Conservation (phyloP, 768 basidiomycete genomes). For the Podaxis sp. region DNA sequence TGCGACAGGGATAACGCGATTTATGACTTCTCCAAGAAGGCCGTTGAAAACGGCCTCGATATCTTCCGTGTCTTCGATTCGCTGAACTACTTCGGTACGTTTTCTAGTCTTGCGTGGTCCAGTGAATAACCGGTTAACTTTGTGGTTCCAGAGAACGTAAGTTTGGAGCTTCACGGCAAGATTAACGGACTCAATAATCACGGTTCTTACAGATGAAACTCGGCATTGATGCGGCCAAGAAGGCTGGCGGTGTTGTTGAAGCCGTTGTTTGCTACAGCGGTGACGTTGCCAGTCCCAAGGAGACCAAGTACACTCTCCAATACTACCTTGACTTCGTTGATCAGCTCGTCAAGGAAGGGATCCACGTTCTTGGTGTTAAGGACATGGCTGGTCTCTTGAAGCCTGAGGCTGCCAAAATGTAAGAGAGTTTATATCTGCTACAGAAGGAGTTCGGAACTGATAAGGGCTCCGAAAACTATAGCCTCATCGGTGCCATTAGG, state of each 20-base stretch:
- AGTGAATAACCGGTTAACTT: conserved; percentile 5
- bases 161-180: conserved; percentile 22
- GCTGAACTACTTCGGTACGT: conserved; percentile 93
- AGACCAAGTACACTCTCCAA: conserved; percentile 94
- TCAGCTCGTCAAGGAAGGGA: conserved; percentile 89
- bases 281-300: conserved; percentile 91
- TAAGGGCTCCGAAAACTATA: conserved; percentile 27
- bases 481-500: conserved; percentile 92
- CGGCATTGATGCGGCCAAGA: conserved; percentile 99
- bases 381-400: conserved; percentile 99
- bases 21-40: conserved; percentile 99
- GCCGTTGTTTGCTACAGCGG: conserved; percentile 98
- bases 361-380: conserved; percentile 97
- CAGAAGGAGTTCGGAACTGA: background rate
- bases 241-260: conserved; percentile 97
- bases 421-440: conserved; percentile 26
- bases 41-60: conserved; percentile 98
- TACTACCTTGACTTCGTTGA: conserved; percentile 98
- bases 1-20: conserved; percentile 87
- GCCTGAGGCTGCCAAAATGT: conserved; percentile 91
- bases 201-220: conserved; percentile 75
- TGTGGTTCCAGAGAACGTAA: conserved; percentile 62
- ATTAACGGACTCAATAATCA: background rate
- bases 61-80: conserved; percentile 99
- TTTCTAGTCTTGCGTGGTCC: background rate